A percentile compares a stretch with the other conserved stretches of the same genome.
Evolutionary conservation across 768 basidiomycete species (phyloP).

Genomic region (Rhodotorula diobovata): DNA sequence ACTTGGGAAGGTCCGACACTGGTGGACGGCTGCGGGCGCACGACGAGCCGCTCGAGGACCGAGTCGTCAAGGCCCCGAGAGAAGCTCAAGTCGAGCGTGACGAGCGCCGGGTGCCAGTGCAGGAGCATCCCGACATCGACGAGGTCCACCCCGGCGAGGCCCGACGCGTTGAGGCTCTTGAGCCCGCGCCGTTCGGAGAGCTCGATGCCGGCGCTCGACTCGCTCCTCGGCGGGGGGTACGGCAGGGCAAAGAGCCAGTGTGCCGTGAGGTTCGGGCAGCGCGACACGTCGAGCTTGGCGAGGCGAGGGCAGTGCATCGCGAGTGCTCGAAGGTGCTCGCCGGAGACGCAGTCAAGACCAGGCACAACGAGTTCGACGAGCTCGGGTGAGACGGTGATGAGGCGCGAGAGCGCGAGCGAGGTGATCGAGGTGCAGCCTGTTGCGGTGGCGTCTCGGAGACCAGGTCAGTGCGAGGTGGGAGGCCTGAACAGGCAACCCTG

Average conservation of each 20-base stretch:
- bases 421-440: conserved; percentile 64
- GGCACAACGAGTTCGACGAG: conserved; percentile 63
- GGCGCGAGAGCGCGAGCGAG: conserved; percentile 62
- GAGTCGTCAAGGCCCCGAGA: neutral
- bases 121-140: conserved; percentile 45
- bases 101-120: conserved; percentile 45
- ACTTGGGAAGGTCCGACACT: conserved; percentile 57
- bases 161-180: conserved; percentile 63
- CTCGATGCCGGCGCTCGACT: conserved; percentile 7
- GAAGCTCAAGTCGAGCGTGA: conserved; percentile 39
- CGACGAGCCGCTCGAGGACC: neutral
- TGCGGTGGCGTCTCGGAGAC: neutral
- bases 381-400: conserved; percentile 66
- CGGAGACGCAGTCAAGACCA: conserved; percentile 65
- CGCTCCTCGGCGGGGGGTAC: conserved; percentile 50
- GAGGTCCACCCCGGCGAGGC: conserved; percentile 52
- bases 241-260: conserved; percentile 46
- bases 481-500: fast-evolving
- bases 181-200: conserved; percentile 45
- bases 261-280: conserved; percentile 62
- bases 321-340: conserved; percentile 68
- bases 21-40: conserved; percentile 53
- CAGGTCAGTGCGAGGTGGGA: no score
- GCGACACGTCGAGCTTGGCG: conserved; percentile 62
- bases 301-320: conserved; percentile 59